Conservation (phyloP, 2,329 filamentous ascomycete species). For the Lachnellula hyalina region DNA sequence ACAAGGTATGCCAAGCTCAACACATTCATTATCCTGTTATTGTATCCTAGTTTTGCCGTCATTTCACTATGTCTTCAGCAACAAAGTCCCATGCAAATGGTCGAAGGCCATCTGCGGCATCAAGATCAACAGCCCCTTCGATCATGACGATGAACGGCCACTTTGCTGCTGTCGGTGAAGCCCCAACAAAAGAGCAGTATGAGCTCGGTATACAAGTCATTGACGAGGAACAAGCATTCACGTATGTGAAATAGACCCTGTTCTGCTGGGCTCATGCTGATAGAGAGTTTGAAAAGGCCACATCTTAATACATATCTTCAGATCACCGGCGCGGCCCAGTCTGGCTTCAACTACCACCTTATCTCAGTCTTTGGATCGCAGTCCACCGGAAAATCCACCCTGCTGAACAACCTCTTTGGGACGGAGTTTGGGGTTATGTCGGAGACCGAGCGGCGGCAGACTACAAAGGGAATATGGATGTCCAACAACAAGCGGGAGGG, state of each 20-base stretch:
- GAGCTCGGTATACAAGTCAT: slow-evolving; percentile 96
- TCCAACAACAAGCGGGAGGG: slow-evolving; percentile 80
- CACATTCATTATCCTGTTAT: slow-evolving; percentile 1
- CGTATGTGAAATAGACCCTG: slow-evolving; percentile 51
- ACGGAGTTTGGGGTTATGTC: slow-evolving; percentile 98
- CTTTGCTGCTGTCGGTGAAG: slow-evolving; percentile 67
- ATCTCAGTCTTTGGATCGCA: slow-evolving; percentile 99
- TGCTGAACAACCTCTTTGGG: slow-evolving; percentile 92
- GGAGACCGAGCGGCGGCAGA: slow-evolving; percentile 88
- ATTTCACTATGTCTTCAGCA: slow-evolving; percentile 21
- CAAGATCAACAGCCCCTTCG: slow-evolving; percentile 30
- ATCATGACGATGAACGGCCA: slow-evolving; percentile 65
- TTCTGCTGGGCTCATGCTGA: slow-evolving; percentile 9
- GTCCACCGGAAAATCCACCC: slow-evolving; percentile 95
- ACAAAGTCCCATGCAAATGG: slow-evolving; percentile 19
- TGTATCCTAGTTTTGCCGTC: background rate
- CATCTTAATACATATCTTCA: slow-evolving; percentile 78
- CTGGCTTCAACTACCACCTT: slow-evolving; percentile 98
- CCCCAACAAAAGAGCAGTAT: slow-evolving; percentile 62
- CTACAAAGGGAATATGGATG: slow-evolving; percentile 99
- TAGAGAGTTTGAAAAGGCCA: slow-evolving; percentile 44
- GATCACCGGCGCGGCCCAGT: slow-evolving; percentile 71
- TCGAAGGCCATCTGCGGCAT: slow-evolving; percentile 25
- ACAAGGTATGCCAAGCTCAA: slow-evolving; percentile 8
- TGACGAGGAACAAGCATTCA: slow-evolving; percentile 94